A percentile compares a stretch with the other conserved stretches of the same genome.
These are phyloP conservation scores for Xylaria nigripes DNA, from an alignment of 495 filamentous ascomycete species.

Conservation along the genomic window DNA sequence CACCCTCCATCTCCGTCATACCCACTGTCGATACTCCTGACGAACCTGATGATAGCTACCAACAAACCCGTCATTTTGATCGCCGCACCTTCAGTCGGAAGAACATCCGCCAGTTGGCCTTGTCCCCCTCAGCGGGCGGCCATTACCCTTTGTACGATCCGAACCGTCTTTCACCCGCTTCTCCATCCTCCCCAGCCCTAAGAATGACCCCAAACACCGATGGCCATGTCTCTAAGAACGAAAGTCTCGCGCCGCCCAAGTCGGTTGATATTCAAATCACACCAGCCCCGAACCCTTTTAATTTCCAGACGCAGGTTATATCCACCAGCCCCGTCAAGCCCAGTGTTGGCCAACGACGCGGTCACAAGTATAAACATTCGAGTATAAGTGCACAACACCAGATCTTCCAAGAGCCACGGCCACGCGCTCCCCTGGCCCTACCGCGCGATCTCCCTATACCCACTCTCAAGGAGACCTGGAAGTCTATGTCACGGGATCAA, in stretches of 20 bases:
- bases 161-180: conserved; percentile 56
- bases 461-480: conserved; percentile 73
- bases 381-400: conserved; percentile 80
- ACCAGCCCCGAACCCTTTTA: conserved; percentile 62
- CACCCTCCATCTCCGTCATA: conserved; percentile 20
- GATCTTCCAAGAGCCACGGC: conserved; percentile 92
- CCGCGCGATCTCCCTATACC: conserved; percentile 94
- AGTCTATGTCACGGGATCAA: conserved; percentile 81
- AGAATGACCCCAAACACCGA: conserved; percentile 29
- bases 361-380: conserved; percentile 96
- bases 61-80: conserved; percentile 6
- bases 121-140: conserved; percentile 14
- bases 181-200: conserved; percentile 29
- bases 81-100: conserved; percentile 10
- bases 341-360: conserved; percentile 80
- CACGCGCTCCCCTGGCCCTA: conserved; percentile 74
- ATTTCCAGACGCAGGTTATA: conserved; percentile 81
- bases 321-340: conserved; percentile 74
- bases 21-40: conserved; percentile 24
- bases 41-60: conserved; percentile 16
- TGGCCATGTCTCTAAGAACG: conserved; percentile 21
- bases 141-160: conserved; percentile 42
- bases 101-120: conserved; percentile 10
- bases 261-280: conserved; percentile 22
- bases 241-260: conserved; percentile 12